Evolutionary conservation across 495 filamentous ascomycete species (phyloP).

Genomic region (Daldinia loculata): DNA sequence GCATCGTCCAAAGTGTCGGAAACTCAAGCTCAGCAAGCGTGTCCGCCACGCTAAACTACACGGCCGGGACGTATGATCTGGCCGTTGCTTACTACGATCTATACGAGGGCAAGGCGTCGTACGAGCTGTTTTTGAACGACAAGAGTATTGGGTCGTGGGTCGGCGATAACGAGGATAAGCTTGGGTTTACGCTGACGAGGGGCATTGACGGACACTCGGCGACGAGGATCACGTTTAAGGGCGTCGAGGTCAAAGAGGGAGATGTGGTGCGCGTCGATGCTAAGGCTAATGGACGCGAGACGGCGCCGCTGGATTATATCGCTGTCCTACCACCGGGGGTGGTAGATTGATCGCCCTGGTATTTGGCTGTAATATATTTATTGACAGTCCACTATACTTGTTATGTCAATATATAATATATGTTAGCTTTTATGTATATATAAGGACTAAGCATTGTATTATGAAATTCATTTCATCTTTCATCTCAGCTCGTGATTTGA

Average conservation of each 20-base stretch:
- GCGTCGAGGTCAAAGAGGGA: slow-evolving; percentile 60
- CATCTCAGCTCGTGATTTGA: not conserved
- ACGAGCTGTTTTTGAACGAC: slow-evolving; percentile 62
- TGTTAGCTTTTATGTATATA: not conserved
- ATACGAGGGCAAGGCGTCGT: slow-evolving; percentile 62
- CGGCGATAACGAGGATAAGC: slow-evolving; percentile 63
- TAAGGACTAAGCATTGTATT: not conserved
- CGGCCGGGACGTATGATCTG: slow-evolving; percentile 66
- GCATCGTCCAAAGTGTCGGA: slow-evolving; percentile 41
- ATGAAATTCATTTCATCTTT: not conserved
- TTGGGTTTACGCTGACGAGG: slow-evolving; percentile 64
- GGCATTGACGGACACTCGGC: slow-evolving; percentile 72
- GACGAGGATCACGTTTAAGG: slow-evolving; percentile 65
- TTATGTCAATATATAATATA: not conserved
- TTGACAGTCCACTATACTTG: not conserved
- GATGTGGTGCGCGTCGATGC: slow-evolving; percentile 68
- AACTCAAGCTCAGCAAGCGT: slow-evolving; percentile 62
- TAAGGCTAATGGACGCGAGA: slow-evolving; percentile 65
- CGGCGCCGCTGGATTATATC: slow-evolving; percentile 73
- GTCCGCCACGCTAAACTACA: slow-evolving; percentile 53
- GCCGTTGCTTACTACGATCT: slow-evolving; percentile 74
- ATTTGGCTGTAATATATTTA: not conserved
- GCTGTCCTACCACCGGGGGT: slow-evolving; percentile 65
- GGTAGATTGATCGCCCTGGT: slow-evolving; percentile 57
- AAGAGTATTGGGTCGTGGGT: slow-evolving; percentile 63